A percentile compares a stretch with the other conserved stretches of the same genome.
phyloP scores from a whole-genome alignment of 2,329 filamentous ascomycete genomes.

The Epichloe amarillans region DNA sequence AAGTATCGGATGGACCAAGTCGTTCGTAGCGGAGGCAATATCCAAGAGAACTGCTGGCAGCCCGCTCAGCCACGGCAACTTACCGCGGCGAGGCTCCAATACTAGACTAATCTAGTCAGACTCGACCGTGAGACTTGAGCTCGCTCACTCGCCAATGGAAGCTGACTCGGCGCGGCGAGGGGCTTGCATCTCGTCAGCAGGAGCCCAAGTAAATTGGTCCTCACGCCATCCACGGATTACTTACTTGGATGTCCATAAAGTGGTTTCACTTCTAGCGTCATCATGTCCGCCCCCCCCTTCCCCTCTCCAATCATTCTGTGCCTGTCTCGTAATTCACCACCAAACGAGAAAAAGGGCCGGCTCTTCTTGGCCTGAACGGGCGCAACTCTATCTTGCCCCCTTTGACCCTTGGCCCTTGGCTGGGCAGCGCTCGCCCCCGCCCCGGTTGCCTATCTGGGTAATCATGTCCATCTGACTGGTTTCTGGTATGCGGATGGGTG shows the following conservation, averaged over 20 bases:
- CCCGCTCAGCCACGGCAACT: too few relatives aligned
- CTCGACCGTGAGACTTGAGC: neutral
- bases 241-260: neutral
- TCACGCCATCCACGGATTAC: neutral
- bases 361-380: too few relatives aligned
- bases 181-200: neutral
- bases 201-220: neutral
- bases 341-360: too few relatives aligned
- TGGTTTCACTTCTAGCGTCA: neutral
- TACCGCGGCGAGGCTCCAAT: too few relatives aligned
- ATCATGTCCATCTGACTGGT: neutral
- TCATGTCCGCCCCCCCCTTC: neutral
- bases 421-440: neutral
- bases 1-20: too few relatives aligned
- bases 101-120: neutral
- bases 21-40: too few relatives aligned
- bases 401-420: too few relatives aligned
- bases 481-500: neutral
- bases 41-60: neutral
- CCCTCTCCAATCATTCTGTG: too few relatives aligned
- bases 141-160: neutral
- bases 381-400: too few relatives aligned
- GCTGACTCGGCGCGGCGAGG: neutral
- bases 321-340: too few relatives aligned
- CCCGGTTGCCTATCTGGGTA: neutral